phyloP scores from a whole-genome alignment of 208 protist genomes.

The Trypanosoma rangeli region DNA sequence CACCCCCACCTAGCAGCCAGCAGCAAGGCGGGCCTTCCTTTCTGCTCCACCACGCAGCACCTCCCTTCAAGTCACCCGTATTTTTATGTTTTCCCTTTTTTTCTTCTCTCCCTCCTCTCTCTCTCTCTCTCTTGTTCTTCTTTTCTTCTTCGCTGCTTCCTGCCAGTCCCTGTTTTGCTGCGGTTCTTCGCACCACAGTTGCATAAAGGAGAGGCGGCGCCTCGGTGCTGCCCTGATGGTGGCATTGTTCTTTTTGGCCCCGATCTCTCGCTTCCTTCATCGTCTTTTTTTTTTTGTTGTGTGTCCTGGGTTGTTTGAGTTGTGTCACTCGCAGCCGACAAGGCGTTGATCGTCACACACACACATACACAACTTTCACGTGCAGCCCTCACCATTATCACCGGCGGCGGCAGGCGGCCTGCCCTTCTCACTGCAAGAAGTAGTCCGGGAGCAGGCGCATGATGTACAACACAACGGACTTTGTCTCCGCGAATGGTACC shows the following conservation, averaged over 20 bases:
- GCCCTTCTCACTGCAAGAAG: slow-evolving; percentile 33
- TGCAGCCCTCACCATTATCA: neutral
- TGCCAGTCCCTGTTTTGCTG: neutral
- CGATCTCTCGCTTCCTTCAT: neutral
- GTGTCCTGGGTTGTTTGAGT: neutral
- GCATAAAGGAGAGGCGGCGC: neutral
- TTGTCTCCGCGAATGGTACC: slow-evolving; percentile 75
- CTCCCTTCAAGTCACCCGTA: too few species aligned
- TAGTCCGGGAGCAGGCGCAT: slow-evolving; percentile 70
- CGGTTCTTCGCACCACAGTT: too few species aligned
- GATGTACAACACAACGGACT: slow-evolving; percentile 62
- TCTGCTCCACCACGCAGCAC: too few species aligned
- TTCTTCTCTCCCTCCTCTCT: neutral
- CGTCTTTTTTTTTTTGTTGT: slow-evolving; percentile 5
- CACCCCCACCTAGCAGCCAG: neutral
- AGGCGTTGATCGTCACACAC: neutral
- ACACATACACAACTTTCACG: neutral
- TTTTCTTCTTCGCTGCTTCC: neutral
- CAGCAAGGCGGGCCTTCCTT: too few species aligned
- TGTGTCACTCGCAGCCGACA: neutral
- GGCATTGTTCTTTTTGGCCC: neutral
- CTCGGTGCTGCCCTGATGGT: neutral
- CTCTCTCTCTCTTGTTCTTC: neutral
- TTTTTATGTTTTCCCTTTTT: neutral
- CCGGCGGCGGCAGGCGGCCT: neutral